Conservation (phyloP, 768 basidiomycete species). For the Termitomyces bulborhizus region DNA sequence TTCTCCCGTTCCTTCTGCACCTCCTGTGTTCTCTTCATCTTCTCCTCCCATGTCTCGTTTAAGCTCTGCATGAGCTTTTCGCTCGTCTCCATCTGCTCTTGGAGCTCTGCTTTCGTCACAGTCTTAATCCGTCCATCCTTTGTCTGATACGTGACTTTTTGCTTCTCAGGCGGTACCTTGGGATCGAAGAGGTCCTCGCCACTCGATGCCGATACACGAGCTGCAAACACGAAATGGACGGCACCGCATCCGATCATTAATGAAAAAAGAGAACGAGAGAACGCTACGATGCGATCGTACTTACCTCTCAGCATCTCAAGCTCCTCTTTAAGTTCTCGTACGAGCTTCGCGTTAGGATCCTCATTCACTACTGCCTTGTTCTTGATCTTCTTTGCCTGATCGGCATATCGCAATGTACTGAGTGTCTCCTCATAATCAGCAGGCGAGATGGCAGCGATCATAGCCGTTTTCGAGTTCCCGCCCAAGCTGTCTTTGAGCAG, state of each 20-base stretch:
- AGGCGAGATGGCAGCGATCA: conserved; percentile 99
- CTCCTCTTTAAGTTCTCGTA: conserved; percentile 98
- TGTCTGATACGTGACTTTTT: conserved; percentile 91
- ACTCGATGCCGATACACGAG: conserved; percentile 64
- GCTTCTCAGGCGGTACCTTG: conserved; percentile 85
- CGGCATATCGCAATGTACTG: conserved; percentile 94
- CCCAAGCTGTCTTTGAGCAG: conserved; percentile 96
- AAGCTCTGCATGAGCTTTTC: conserved; percentile 93
- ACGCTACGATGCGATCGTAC: conserved; percentile 31
- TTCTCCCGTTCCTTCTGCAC: conserved; percentile 97
- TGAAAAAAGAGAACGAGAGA: conserved; percentile 4
- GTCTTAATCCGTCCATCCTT: conserved; percentile 93
- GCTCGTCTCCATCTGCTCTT: conserved; percentile 93
- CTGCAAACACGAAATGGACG: conserved; percentile 26
- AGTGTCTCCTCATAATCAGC: conserved; percentile 98
- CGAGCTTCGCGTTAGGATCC: conserved; percentile 98
- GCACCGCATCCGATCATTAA: conserved; percentile 11
- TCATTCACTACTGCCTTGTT: conserved; percentile 99
- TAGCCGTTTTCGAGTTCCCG: conserved; percentile 96
- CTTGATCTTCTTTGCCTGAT: conserved; percentile 99
- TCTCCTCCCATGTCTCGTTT: conserved; percentile 97
- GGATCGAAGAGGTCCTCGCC: conserved; percentile 82
- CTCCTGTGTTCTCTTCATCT: conserved; percentile 84
- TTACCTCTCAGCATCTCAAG: conserved; percentile 79
- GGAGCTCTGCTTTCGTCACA: conserved; percentile 94